Percentiles rank a stretch among this genome's conserved stretches.
Conservation (phyloP, 352 stramenopile species). For the Phytopythium boreale region DNA sequence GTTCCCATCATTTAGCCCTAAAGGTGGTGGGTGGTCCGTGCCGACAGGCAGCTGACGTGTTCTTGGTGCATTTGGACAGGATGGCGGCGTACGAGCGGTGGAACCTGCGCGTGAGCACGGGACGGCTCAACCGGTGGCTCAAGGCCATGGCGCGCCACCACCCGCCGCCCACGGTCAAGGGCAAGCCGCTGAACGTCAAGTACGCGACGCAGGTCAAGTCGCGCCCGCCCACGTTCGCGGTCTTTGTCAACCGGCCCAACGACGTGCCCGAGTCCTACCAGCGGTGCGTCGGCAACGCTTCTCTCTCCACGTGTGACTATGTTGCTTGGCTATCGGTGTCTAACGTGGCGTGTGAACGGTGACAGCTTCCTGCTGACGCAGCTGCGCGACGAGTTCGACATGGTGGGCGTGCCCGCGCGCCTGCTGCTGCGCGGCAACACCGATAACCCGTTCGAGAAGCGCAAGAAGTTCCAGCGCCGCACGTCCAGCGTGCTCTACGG, state of each 20-base stretch:
- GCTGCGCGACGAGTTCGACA: conserved; percentile 82
- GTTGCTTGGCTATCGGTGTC: no score
- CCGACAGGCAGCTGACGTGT: background rate
- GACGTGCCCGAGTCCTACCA: conserved; percentile 78
- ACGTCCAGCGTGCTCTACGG: conserved; percentile 59
- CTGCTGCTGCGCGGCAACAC: conserved; percentile 74
- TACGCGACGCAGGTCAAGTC: conserved; percentile 87
- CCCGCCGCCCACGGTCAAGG: conserved; percentile 74
- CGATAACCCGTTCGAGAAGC: conserved; percentile 83
- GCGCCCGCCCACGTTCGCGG: conserved; percentile 71
- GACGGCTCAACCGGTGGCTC: conserved; percentile 78
- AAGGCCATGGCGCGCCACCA: conserved; percentile 83
- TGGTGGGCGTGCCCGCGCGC: conserved; percentile 75
- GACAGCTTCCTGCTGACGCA: conserved; percentile 67
- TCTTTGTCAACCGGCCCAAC: conserved; percentile 80
- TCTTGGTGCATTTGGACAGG: conserved; percentile 5
- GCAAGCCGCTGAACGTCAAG: conserved; percentile 86
- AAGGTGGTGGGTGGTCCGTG: background rate
- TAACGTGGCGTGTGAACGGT: background rate
- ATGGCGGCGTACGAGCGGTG: conserved; percentile 82
- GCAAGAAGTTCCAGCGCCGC: conserved; percentile 79
- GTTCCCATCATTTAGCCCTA: conserved; percentile 8
- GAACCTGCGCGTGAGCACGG: conserved; percentile 76
- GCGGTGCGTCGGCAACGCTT: conserved; percentile 37
- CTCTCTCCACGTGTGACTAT: background rate